Evolutionary conservation across 345 rosid species (phyloP).

Genomic region (Ceriops tagal): DNA sequence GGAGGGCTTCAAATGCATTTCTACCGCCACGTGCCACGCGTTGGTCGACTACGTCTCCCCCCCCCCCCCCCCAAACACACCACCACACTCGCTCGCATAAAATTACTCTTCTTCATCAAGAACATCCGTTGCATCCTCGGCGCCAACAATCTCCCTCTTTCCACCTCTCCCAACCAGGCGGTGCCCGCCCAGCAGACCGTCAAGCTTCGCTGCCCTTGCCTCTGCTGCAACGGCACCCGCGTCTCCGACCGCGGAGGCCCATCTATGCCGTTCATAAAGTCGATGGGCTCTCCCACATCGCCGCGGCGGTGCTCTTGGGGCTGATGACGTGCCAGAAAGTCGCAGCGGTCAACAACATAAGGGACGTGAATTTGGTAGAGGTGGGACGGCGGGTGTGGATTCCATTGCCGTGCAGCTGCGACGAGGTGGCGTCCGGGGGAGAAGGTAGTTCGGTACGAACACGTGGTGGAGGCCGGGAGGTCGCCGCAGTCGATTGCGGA

Average conservation of each 20-base stretch:
- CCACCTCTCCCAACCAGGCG: constrained; percentile 18
- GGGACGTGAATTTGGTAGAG: not conserved
- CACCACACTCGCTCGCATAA: constrained; percentile 16
- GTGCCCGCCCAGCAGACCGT: constrained; percentile 8
- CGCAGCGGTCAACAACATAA: constrained; percentile 11
- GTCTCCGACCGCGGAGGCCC: constrained; percentile 17
- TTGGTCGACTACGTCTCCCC: constrained; percentile 25
- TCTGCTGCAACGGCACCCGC: constrained; percentile 20
- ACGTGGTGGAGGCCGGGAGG: constrained; percentile 21
- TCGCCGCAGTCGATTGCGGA: constrained; percentile 19
- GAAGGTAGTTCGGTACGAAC: constrained; percentile 28
- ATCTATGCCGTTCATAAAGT: constrained; percentile 11
- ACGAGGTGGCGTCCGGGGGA: constrained; percentile 13
- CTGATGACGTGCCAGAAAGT: constrained; percentile 11
- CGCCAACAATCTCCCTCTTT: constrained; percentile 22
- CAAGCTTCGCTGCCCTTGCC: constrained; percentile 23
- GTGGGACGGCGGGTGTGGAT: constrained; percentile 22
- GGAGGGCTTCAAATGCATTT: constrained; percentile 13
- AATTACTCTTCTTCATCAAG: constrained; percentile 20
- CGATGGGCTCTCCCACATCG: constrained; percentile 20
- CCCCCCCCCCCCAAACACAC: not conserved
- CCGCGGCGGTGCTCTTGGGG: constrained; percentile 18
- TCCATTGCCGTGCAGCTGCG: constrained; percentile 32
- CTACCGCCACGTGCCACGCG: constrained; percentile 14
- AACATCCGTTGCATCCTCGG: constrained; percentile 22